These are phyloP conservation scores for Boletus rubroflammeus DNA, from an alignment of 768 basidiomycete species.

Conservation along the genomic window DNA sequence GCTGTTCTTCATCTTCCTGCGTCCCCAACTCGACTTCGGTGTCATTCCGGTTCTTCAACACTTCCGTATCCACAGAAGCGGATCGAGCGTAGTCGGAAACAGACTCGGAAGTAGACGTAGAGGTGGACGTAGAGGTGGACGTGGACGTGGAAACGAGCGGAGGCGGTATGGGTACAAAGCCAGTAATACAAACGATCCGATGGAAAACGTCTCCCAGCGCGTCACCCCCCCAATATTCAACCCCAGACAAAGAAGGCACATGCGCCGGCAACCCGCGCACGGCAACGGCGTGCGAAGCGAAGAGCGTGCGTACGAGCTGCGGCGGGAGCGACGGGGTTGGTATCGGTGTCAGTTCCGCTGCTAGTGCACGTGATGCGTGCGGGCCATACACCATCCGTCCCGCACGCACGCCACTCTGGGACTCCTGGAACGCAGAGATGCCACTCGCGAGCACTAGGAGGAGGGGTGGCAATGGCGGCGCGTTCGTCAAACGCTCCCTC, in stretches of 20 bases:
- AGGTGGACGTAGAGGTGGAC: background rate
- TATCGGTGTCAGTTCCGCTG: background rate
- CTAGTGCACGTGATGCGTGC: slow-evolving; percentile 2
- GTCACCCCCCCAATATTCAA: slow-evolving; percentile 25
- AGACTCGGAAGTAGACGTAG: background rate
- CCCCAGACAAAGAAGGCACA: slow-evolving; percentile 12
- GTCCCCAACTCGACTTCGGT: background rate
- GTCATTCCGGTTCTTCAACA: background rate
- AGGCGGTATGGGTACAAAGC: slow-evolving; percentile 35
- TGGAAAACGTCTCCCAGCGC: slow-evolving; percentile 37
- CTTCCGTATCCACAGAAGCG: background rate
- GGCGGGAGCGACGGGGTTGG: slow-evolving; percentile 35
- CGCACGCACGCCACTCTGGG: slow-evolving; percentile 23
- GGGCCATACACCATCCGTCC: slow-evolving; percentile 21
- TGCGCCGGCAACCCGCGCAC: slow-evolving; percentile 19
- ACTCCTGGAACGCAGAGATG: slow-evolving; percentile 10
- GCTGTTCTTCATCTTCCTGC: background rate
- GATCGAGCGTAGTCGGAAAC: background rate
- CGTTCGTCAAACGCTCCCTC: slow-evolving; percentile 24
- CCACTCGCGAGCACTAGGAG: slow-evolving; percentile 25
- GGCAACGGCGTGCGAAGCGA: slow-evolving; percentile 16
- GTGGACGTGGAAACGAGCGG: slow-evolving; percentile 16
- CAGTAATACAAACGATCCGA: slow-evolving; percentile 42
- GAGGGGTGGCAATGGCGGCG: slow-evolving; percentile 33
- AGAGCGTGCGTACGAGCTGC: slow-evolving; percentile 27